Base-by-base conservation (phyloP, 164 flowering plant species). In the Berberis thunbergii region DNA sequence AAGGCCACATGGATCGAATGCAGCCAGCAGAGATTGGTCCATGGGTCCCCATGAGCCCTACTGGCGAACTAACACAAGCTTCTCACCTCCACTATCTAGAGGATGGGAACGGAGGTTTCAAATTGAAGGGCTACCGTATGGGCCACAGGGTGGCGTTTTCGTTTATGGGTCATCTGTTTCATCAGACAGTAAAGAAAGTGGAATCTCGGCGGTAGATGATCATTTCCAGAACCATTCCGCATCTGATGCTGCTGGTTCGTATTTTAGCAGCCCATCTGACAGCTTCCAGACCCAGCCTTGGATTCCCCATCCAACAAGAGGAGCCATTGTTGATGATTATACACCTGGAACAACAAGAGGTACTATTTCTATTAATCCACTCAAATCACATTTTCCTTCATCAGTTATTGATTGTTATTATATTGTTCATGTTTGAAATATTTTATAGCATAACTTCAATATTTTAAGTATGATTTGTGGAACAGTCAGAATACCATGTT, bases 1-100 rank as follows among this genome's bases (percentile, higher is more conserved):
- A 70, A 92, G 91, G 96, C 96, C 98, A 83, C 95, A 92, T 86
- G 96, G 83, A 59, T 84, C 98, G 3, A 82, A 80, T 73, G 60
- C 81, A 39, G 69, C 83, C 68, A 83, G 85, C 68, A 52, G 83
- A 66, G 93, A 89, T 64, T 89, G 91, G 88, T 85, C 95, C 45
- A 60, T 83, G 76, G 89, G 82, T 64, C 89, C 88, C 26, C 80
- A 80, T 57, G 98, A 92, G 72, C 98, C 96, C 43, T 87, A 80
- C 70, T 92, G 96, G 98, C 71, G 79, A 69, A 86, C 92, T 13
- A 92, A 89, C 68, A 69, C 95, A 9, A 92, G 96, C 75, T 92
- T 79, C 72, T 92, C 98, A 2, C 96, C 98, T 41, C 95, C 95
- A 4, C 79, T 86, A 63, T 73, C 91, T 41, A 82, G 76, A 43